Base-by-base conservation (phyloP, 352 stramenopile genomes). In the Peronospora farinosa region DNA sequence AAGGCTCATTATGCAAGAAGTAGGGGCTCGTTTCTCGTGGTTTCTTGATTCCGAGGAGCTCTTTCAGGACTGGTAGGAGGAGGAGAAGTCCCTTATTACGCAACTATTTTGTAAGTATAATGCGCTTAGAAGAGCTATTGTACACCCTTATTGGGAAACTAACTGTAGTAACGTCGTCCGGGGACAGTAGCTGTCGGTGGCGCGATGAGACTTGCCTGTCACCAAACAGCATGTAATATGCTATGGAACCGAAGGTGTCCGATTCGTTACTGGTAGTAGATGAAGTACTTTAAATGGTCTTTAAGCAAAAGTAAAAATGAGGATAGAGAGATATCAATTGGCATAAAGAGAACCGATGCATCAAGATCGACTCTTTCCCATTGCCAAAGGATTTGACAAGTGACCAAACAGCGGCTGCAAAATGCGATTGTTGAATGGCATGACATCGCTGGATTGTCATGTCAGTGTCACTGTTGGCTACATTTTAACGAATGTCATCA, bases 1-100 rank as follows among this genome's bases (percentile, higher is more conserved):
- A 67, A 91, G 77, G 72, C 77, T 91, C 79, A 91, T 90, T 40
- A 25, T 67, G 36, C 0, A 54, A 5, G 10, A 38, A 51, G 33
- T 40, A 43, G 54, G 16, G 12, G 30, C 28, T 32, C 28, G 23
- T 60, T 60, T 68, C 48, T 65, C 62, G 50, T 32, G 1, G 23
- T 54, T 64, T 68, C 44, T 63, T 65, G 46, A 55, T 62, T 51
- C 42, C 31, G 13, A 65, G 46, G 50, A 65, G 50, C 51, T 65
- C 55, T 65, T 69, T 69, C 40, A 65, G 50, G 56, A 66, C 51
- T 60, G 38, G 57, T 30, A 35, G 54, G 55, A 65, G 44, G 51
- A 65, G 46, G 31, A 46, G 21, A 7, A 23, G 39, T 59, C 55
- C 38, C 55, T 59, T 23, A 59, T 40, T 27, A 27, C 1, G 43